These are phyloP conservation scores for Pseudodiploospora longispora DNA, from an alignment of 2,329 filamentous ascomycete species.

Conservation along the genomic window DNA sequence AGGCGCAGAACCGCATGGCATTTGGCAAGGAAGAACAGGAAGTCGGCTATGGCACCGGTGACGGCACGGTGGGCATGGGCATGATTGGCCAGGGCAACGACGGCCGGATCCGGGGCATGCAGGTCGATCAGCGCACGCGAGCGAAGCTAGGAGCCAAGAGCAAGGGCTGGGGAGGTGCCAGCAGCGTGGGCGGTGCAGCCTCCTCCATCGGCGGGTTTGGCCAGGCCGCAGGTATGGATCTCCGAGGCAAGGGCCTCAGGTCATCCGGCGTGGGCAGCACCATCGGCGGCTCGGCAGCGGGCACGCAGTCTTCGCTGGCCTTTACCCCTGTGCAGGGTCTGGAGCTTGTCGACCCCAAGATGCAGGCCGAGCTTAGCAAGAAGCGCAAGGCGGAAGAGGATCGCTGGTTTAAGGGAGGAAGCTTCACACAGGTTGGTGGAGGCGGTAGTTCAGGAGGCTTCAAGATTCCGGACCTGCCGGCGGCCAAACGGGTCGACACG, in stretches of 20 bases:
- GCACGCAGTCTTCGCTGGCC: conserved; percentile 78
- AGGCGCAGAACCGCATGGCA: conserved; percentile 91
- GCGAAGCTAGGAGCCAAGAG: conserved; percentile 93
- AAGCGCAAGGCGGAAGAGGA: conserved; percentile 94
- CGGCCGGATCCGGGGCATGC: conserved; percentile 77
- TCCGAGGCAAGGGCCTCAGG: conserved; percentile 72
- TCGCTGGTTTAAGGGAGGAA: conserved; percentile 94
- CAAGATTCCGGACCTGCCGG: conserved; percentile 71
- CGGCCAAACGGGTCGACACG: conserved; percentile 57
- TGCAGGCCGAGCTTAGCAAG: conserved; percentile 75
- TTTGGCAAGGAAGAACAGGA: conserved; percentile 96
- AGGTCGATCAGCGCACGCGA: conserved; percentile 87
- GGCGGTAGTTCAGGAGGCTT: conserved; percentile 54
- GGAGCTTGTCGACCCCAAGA: conserved; percentile 90
- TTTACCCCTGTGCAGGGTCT: conserved; percentile 94
- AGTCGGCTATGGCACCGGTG: conserved; percentile 80
- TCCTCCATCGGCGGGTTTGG: conserved; percentile 77
- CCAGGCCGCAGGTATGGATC: conserved; percentile 55
- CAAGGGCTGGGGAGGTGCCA: conserved; percentile 82
- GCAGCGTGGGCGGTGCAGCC: conserved; percentile 57
- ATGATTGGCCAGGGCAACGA: conserved; percentile 90
- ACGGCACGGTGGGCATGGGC: conserved; percentile 78
- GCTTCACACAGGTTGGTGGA: conserved; percentile 77
- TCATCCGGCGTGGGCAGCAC: conserved; percentile 73
- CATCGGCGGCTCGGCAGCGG: conserved; percentile 49